Base-by-base conservation (phyloP, 495 filamentous ascomycete genomes). In the Lichenothelia convexa region DNA sequence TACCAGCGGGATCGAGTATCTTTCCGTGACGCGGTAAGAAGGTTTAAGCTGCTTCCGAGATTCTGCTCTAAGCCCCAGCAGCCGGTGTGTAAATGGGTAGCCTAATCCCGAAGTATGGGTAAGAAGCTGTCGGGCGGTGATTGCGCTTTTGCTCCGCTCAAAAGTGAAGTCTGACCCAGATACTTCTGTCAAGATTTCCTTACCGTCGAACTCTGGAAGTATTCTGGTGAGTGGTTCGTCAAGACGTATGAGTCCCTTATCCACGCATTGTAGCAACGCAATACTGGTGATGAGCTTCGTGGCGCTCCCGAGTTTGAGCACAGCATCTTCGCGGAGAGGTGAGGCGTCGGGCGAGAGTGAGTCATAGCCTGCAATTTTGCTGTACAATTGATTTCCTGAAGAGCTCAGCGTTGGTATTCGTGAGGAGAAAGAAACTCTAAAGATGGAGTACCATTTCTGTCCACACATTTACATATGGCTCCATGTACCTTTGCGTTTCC, bases 261-360 rank as follows among this genome's bases (percentile, higher is more conserved):
- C 32, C 32, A 35, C 32, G 21, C 32, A 35, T 35, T 35, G 32
- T 35, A 35, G 32, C 32, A 35, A 35, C n/a, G 32, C 32, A 35
- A 35, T 35, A 18, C 5, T 18, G 15, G 32, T 35, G n/a, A 35
- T 35, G 32, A 35, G 32, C 32, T 35, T 35, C 13, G 40, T 42
- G 30, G 29, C 32, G 2, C 29, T 34, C 7, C 20, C 37, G 12
- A 40, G 11, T 29, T 18, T 36, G 8, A 36, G 20, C n/a, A 36
- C 20, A 16, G 18, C 23, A 26, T 36, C 34, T 18, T 27, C 24
- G 24, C 24, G 24, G 24, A 27, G 24, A 27, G 24, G 24, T 27
- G 24, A 13, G 24, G 24, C 24, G 24, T 27, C 24, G 24, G 24
- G 24, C 24, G 24, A 27, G 24, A 27, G 24, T 27, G 24, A 27